Evolutionary conservation across 2,329 filamentous ascomycete genomes (phyloP), one percentile per base, ranked within the genome.

Genomic region (Chaetomium strumarium): DNA sequence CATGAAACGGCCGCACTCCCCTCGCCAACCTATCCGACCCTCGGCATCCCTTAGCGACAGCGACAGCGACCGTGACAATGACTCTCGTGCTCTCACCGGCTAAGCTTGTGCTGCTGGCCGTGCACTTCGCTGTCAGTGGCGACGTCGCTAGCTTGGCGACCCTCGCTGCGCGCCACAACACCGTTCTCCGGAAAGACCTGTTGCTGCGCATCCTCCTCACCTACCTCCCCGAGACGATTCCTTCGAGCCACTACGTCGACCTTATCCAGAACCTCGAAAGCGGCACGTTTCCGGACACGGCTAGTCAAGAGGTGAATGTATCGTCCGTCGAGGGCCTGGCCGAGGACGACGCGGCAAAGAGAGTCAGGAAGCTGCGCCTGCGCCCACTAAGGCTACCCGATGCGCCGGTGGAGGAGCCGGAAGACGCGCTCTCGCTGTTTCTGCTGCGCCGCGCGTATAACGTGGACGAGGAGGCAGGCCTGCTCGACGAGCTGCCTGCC

Each of bases 201-300:
- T 66, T 88, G 20, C 74, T 93, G 53, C 83, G 85, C 41, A 83
- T 93, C 49, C 70, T 95, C 19, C 76, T 95, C 42, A 88, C 85
- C 17, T 88, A 85, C 64, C 75, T 95, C 1, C 89, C 90, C 24
- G 88, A 92, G 67, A 84, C 79, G 40, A 64, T 82, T 5, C 78
- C 79, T 5, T 82, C 88, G 5, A 69, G 69, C n/a, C 66, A 73
- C 42, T 91, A 91, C 64, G 72, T 80, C 16, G 71, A 72, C 13
- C 78, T 88, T 47, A 64, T 90, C 16, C 68, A 78, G 60, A 76
- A 81, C 48, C 70, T 90, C 55, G 74, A 72, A 38, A 70, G 71
- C 5, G 73, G 72, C 47, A 67, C 75, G 17, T 71, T 78, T 38
- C 67, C 71, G 29, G 66, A 72, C 19, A 61, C 67, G 30, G 58